Conservation (phyloP, 306 rosid species). For the Vicia villosa region DNA sequence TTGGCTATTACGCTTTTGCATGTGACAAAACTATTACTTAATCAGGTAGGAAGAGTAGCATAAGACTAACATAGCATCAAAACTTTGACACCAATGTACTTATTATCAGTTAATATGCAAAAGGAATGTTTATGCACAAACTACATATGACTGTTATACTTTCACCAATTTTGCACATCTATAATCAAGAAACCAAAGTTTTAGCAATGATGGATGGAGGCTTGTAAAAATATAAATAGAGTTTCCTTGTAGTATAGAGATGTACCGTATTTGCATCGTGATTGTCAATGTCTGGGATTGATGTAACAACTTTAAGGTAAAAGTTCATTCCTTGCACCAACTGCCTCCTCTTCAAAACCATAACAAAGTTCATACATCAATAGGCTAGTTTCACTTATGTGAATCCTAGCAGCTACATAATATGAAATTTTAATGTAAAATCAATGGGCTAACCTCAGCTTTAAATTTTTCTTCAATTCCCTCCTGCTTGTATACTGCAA, state of each 20-base stretch:
- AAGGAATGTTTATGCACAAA: background rate
- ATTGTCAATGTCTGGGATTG: conserved; percentile 74
- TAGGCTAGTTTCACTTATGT: conserved; percentile 12
- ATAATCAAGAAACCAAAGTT: conserved; percentile 14
- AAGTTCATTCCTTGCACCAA: conserved; percentile 68
- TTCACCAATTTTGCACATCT: conserved; percentile 20
- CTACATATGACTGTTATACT: background rate
- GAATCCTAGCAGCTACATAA: background rate
- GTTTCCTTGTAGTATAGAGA: no score
- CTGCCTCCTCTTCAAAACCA: conserved; percentile 68
- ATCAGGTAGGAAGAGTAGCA: no score
- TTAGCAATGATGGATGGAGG: background rate
- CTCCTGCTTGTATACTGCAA: conserved; percentile 80
- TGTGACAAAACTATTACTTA: background rate
- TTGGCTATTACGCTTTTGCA: conserved; percentile 16
- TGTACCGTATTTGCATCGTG: conserved; percentile 89
- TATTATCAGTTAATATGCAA: no score
- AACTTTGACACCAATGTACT: no score
- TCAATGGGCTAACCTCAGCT: conserved; percentile 70
- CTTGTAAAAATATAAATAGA: conserved; percentile 28
- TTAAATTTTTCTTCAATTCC: conserved; percentile 63
- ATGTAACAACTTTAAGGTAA: conserved; percentile 71
- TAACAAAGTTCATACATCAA: conserved; percentile 28
- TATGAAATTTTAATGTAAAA: conserved; percentile 19
- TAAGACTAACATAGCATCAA: conserved; percentile 16